Conservation (phyloP, 176 grass and related monocot species). For the Chrysopogon serrulatus region DNA sequence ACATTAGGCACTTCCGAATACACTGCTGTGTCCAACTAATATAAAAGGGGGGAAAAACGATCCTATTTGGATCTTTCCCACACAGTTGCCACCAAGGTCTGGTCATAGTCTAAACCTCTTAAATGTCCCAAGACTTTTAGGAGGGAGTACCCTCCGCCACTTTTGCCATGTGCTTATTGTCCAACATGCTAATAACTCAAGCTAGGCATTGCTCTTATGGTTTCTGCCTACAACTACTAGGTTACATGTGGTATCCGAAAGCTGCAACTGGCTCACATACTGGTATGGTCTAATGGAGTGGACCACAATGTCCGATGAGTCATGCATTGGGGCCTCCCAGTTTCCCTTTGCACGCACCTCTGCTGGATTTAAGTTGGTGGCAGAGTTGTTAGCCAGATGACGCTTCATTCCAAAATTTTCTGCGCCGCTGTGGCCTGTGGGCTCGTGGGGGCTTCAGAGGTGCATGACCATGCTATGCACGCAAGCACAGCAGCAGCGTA, state of each 20-base stretch:
- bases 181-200: conserved; percentile 10
- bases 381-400: conserved; percentile 16
- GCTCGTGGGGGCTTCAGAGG: conserved; percentile 17
- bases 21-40: neutral
- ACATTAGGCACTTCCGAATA: neutral
- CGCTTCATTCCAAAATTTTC: conserved; percentile 20
- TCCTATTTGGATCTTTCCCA: neutral
- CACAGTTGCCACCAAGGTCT: conserved; percentile 6
- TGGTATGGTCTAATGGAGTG: conserved; percentile 19
- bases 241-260: conserved; percentile 24
- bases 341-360: conserved; percentile 22
- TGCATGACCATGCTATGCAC: conserved; percentile 27
- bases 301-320: conserved; percentile 24
- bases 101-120: neutral
- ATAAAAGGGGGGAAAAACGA: neutral
- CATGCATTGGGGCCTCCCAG: conserved; percentile 5
- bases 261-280: conserved; percentile 14
- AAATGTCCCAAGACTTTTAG: neutral
- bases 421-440: conserved; percentile 19
- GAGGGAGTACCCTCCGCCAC: neutral
- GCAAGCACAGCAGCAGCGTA: neutral
- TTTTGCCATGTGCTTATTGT: conserved; percentile 23
- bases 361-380: conserved; percentile 25
- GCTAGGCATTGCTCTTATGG: conserved; percentile 10
- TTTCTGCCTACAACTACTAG: conserved; percentile 24